Percentiles rank a stretch among this genome's conserved stretches.
phyloP scores from a whole-genome alignment of 176 grass and related monocot species.

The maize (Zea mays) region Zm-B73-REFERENCE-NAM-5.0 NC_050103.1:51444001-51444500 shows the following conservation, averaged over 20 bases:
- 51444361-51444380: conserved; percentile 50
- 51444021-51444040: conserved; percentile 33
- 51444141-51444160: conserved; percentile 92
- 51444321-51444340: conserved; percentile 73
- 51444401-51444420: conserved; percentile 33
- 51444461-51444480: conserved; percentile 50
- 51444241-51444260: conserved; percentile 86
- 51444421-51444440: conserved; percentile 51
- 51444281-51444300: conserved; percentile 41
- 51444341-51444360: conserved; percentile 67
- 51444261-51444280: conserved; percentile 47
- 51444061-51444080: conserved; percentile 92
- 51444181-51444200: conserved; percentile 63
- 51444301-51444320: conserved; percentile 39
- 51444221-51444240: conserved; percentile 86
- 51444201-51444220: conserved; percentile 65
- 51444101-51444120: no score
- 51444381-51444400: conserved; percentile 36
- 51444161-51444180: conserved; percentile 76
- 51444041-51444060: conserved; percentile 40
- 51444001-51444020: conserved; percentile 3
- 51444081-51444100: conserved; percentile 59
- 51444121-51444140: conserved; percentile 66
- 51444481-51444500: conserved; percentile 40
- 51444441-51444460: conserved; percentile 56